Evolutionary conservation across 768 basidiomycete species (phyloP).

Genomic region (Lanmaoa rubissima): DNA sequence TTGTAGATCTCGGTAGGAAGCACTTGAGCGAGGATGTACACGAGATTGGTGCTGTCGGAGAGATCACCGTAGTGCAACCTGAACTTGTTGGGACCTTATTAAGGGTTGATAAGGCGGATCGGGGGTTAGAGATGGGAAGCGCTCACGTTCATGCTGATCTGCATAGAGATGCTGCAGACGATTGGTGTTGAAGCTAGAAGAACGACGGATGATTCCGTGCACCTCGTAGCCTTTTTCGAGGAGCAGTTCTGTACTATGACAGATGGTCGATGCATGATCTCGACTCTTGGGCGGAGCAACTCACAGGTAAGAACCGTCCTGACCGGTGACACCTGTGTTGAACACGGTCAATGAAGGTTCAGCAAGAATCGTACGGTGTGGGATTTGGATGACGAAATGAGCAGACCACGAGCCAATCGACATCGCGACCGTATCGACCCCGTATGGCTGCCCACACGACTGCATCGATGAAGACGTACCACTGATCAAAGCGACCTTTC

Average conservation of each 20-base stretch:
- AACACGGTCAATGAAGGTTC: constrained; percentile 8
- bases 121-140: neutral
- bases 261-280: constrained; percentile 4
- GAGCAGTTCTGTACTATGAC: constrained; percentile 72
- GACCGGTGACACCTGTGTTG: constrained; percentile 83
- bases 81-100: constrained; percentile 67
- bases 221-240: constrained; percentile 88
- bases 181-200: constrained; percentile 97
- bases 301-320: constrained; percentile 94
- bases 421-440: neutral
- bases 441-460: neutral
- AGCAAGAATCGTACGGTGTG: neutral
- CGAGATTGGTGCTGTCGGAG: constrained; percentile 95
- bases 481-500: constrained; percentile 92
- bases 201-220: constrained; percentile 94
- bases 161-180: constrained; percentile 91
- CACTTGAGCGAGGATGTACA: constrained; percentile 93
- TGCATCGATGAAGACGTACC: constrained; percentile 46
- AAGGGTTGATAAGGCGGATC: constrained; percentile 3
- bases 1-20: constrained; percentile 98
- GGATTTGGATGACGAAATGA: neutral
- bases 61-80: constrained; percentile 90
- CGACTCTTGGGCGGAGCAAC: constrained; percentile 27
- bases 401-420: constrained; percentile 1
- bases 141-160: constrained; percentile 88